A percentile compares a stretch with the other conserved stretches of the same genome.
Conservation (phyloP, 345 rosid genomes). For the Aegle marmelos region DNA sequence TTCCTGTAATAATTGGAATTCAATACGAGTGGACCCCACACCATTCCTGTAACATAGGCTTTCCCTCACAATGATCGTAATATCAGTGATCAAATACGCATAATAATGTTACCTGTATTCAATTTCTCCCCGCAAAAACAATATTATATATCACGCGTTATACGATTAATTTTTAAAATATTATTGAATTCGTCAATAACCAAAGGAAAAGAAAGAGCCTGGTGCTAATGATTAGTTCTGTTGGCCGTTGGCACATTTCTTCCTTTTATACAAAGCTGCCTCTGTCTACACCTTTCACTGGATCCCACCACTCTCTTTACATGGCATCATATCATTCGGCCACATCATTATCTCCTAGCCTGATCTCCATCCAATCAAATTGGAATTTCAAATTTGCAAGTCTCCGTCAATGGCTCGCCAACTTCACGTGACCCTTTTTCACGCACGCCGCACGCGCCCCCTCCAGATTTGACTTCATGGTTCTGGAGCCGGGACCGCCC, state of each 20-base stretch:
- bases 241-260: constrained; percentile 3
- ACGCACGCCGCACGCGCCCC: not conserved
- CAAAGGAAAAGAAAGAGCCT: too few species aligned
- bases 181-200: too few species aligned
- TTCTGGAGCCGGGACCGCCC: too few species aligned
- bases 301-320: not conserved
- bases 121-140: not conserved
- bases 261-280: not conserved
- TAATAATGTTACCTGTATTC: too few species aligned
- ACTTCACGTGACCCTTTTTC: constrained; percentile 4
- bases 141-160: too few species aligned
- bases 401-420: not conserved
- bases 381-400: not conserved
- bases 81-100: too few species aligned
- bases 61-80: too few species aligned
- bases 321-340: not conserved
- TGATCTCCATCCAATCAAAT: not conserved
- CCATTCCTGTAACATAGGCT: too few species aligned
- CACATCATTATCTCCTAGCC: not conserved
- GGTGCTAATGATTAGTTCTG: constrained; percentile 14
- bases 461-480: not conserved
- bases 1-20: not conserved
- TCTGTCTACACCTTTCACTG: too few species aligned
- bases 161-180: too few species aligned
- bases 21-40: not conserved